These are phyloP conservation scores for Pseudocercospora ulei DNA, from an alignment of 2,329 filamentous ascomycete species.

Conservation along the genomic window DNA sequence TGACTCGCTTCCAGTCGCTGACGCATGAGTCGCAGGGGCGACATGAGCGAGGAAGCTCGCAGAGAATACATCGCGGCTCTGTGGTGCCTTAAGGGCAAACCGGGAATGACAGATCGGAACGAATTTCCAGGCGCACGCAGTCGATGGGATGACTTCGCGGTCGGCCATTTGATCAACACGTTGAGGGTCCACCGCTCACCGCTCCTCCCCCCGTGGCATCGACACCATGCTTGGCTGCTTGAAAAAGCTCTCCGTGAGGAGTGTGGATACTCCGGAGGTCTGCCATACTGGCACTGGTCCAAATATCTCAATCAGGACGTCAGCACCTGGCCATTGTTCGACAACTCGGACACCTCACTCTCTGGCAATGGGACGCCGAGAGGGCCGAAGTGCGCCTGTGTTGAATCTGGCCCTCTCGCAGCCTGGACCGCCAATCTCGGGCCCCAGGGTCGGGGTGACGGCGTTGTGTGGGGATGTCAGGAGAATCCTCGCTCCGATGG, in stretches of 20 bases:
- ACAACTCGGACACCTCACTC: conserved; percentile 43
- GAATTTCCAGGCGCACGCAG: conserved; percentile 18
- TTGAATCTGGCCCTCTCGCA: conserved; percentile 44
- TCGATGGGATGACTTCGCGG: conserved; percentile 23
- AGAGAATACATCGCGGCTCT: conserved; percentile 19
- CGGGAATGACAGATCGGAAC: conserved; percentile 10
- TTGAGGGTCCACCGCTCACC: conserved; percentile 15
- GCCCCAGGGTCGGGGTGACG: conserved; percentile 9
- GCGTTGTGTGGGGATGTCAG: conserved; percentile 15
- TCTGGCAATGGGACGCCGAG: conserved; percentile 23
- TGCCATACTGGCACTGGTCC: conserved; percentile 47
- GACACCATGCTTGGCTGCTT: conserved; percentile 22
- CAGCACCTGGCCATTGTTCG: conserved; percentile 40
- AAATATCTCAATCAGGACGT: conserved; percentile 38
- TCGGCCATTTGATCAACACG: conserved; percentile 18
- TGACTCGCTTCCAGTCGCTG: background rate
- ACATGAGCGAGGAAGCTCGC: conserved; percentile 15
- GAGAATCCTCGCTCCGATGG: conserved; percentile 18
- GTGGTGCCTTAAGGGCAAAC: conserved; percentile 19
- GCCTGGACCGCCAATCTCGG: conserved; percentile 31
- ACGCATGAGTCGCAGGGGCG: conserved; percentile 16
- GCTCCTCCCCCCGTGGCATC: conserved; percentile 15
- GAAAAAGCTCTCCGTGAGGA: conserved; percentile 33
- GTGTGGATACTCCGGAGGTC: conserved; percentile 21
- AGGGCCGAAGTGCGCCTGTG: conserved; percentile 39